These are phyloP conservation scores for Monosporozyma yasuniensis DNA, from an alignment of 805 yeast species.

Conservation along the genomic window DNA sequence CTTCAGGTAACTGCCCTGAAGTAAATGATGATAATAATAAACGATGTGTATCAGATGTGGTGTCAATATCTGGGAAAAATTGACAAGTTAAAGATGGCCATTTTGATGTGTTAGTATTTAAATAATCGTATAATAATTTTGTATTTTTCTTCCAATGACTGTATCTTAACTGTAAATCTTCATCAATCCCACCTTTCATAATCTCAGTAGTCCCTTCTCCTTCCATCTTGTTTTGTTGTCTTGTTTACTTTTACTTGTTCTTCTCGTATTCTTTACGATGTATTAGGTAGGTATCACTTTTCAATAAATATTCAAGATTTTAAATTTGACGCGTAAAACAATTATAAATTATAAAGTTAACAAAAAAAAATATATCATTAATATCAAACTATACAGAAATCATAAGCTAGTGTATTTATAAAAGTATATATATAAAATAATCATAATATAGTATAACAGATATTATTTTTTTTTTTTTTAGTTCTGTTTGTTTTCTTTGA, in stretches of 20 bases:
- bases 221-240: background rate
- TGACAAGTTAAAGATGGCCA: slow-evolving; percentile 67
- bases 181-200: slow-evolving; percentile 10
- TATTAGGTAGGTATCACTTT: too few relatives aligned
- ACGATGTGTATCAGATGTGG: slow-evolving; percentile 21
- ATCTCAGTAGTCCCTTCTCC: background rate
- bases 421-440: background rate
- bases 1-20: slow-evolving; percentile 29
- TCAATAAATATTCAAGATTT: background rate
- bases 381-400: background rate
- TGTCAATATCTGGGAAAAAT: slow-evolving; percentile 48
- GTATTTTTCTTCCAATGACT: slow-evolving; percentile 70
- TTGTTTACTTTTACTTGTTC: background rate
- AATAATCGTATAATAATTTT: slow-evolving; percentile 62
- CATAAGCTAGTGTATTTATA: background rate
- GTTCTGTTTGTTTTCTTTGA: background rate
- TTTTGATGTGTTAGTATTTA: slow-evolving; percentile 57
- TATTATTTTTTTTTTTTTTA: background rate
- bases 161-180: slow-evolving; percentile 26
- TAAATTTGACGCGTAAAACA: background rate
- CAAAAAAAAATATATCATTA: background rate
- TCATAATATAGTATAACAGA: background rate
- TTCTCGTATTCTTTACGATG: background rate
- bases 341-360: background rate
- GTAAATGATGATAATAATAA: slow-evolving; percentile 28